A percentile compares a stretch with the other conserved stretches of the same genome.
These are phyloP conservation scores for Lithocarpus polystachyus DNA, from an alignment of 306 rosid genomes.

Conservation along the genomic window DNA sequence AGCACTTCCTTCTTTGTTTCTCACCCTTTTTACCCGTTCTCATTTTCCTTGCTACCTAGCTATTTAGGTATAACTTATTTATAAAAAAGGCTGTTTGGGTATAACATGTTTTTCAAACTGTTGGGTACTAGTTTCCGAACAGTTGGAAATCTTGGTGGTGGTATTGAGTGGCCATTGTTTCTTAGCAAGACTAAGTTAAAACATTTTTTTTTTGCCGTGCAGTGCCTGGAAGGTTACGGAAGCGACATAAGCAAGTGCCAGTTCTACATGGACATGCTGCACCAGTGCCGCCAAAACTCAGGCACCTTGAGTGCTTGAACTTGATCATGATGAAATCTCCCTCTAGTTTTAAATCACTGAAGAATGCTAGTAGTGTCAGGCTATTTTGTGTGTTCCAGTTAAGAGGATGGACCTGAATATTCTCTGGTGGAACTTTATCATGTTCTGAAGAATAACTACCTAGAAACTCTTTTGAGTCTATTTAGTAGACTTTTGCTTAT, in stretches of 20 bases:
- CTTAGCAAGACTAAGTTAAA: not conserved
- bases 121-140: not conserved
- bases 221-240: slow-evolving; percentile 27
- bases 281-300: slow-evolving; percentile 4
- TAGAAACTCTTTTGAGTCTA: too few species aligned
- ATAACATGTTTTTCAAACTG: not conserved
- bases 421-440: too few species aligned
- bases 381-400: not conserved
- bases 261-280: slow-evolving; percentile 33
- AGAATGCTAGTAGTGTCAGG: not conserved
- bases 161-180: not conserved
- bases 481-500: not conserved
- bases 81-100: not conserved
- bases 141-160: not conserved
- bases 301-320: slow-evolving; percentile 12
- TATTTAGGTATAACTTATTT: not conserved
- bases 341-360: not conserved
- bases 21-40: not conserved
- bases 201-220: not conserved
- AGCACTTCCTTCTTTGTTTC: not conserved
- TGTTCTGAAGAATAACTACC: not conserved
- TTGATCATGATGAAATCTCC: not conserved
- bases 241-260: slow-evolving; percentile 38
- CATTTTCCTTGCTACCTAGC: not conserved
- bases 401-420: not conserved